phyloP scores from a whole-genome alignment of 2,329 filamentous ascomycete genomes.

The Aspergillus viridinutans region DNA sequence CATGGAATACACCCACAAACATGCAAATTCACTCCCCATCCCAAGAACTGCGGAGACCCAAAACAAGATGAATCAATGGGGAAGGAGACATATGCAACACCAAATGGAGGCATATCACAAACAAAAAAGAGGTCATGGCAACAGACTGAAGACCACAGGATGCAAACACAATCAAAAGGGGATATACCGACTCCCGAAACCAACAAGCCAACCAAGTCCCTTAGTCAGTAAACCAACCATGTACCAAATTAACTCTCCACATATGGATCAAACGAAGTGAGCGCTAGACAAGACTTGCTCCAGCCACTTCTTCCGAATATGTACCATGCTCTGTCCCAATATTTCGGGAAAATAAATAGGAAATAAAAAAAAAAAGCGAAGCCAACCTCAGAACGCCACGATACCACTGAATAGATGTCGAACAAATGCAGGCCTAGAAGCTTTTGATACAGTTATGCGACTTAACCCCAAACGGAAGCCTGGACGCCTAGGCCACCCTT shows the following conservation, averaged over 20 bases:
- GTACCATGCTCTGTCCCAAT: constrained; percentile 29
- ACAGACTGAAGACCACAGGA: constrained; percentile 14
- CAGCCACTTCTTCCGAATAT: constrained; percentile 26
- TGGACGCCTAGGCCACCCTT: constrained; percentile 79
- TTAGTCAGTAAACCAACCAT: constrained; percentile 27
- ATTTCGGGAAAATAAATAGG: constrained; percentile 16
- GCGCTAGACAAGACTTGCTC: constrained; percentile 18
- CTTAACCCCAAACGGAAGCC: constrained; percentile 88
- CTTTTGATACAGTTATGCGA: background rate
- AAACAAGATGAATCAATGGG: background rate
- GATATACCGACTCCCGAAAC: constrained; percentile 29
- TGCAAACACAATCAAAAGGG: constrained; percentile 14
- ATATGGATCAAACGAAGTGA: constrained; percentile 17
- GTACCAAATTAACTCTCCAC: constrained; percentile 26
- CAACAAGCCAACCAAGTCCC: constrained; percentile 26
- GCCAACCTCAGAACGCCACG: constrained; percentile 26
- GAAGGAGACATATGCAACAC: constrained; percentile 5
- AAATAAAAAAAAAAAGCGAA: constrained; percentile 5
- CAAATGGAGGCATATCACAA: constrained; percentile 2
- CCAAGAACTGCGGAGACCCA: constrained; percentile 5
- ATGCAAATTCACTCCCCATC: constrained; percentile 14
- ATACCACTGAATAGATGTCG: constrained; percentile 16
- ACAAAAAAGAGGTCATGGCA: constrained; percentile 6
- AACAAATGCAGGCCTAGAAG: constrained; percentile 5
- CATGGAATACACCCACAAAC: constrained; percentile 13